phyloP scores from a whole-genome alignment of 176 grass and related monocot species.

The Zoysia japonica region DNA sequence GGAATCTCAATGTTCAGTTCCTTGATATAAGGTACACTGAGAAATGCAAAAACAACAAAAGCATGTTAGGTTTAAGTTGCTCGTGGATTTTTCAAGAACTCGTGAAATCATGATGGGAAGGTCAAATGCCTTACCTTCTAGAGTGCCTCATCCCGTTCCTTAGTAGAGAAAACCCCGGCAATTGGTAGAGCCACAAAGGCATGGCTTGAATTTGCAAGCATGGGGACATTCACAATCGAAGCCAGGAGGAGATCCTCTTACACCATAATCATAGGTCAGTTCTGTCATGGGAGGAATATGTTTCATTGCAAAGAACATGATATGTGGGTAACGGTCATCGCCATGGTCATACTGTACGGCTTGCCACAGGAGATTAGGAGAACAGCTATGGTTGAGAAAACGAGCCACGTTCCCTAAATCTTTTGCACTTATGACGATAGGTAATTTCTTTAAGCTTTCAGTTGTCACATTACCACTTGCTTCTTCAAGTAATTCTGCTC shows the following conservation, averaged over 20 bases:
- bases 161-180: constrained; percentile 49
- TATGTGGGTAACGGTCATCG: constrained; percentile 16
- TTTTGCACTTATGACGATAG: constrained; percentile 56
- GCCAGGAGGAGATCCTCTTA: constrained; percentile 43
- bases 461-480: background rate
- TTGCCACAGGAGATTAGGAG: constrained; percentile 69
- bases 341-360: constrained; percentile 48
- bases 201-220: constrained; percentile 40
- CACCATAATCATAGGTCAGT: constrained; percentile 68
- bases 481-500: constrained; percentile 53
- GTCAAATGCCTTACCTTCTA: too few relatives aligned
- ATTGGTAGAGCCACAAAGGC: constrained; percentile 45
- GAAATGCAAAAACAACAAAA: too few relatives aligned
- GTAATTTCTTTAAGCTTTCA: constrained; percentile 38
- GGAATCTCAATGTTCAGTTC: too few relatives aligned
- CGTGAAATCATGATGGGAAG: too few relatives aligned
- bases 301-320: constrained; percentile 70
- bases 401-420: constrained; percentile 14
- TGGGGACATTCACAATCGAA: background rate
- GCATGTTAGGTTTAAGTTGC: too few relatives aligned
- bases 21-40: too few relatives aligned
- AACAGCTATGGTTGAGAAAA: too few relatives aligned
- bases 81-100: too few relatives aligned
- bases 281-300: constrained; percentile 77
- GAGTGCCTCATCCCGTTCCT: background rate